A percentile compares a stretch with the other conserved stretches of the same genome.
Conservation (phyloP, 2,329 filamentous ascomycete species). For the Mycocentrospora acerina region DNA sequence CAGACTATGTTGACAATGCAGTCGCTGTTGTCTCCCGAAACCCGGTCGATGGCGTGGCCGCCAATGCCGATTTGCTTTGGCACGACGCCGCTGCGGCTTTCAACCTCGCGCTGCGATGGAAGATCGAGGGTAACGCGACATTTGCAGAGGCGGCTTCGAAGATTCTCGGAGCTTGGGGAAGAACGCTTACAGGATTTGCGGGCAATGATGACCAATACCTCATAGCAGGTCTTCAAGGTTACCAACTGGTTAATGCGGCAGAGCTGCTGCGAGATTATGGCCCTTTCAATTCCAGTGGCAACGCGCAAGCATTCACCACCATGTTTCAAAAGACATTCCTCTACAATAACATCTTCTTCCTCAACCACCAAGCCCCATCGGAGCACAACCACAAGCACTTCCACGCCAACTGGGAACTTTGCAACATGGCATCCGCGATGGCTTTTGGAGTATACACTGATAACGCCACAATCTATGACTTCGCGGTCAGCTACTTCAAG, state of each 20-base stretch:
- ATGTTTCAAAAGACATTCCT: conserved; percentile 37
- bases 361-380: conserved; percentile 40
- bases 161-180: conserved; percentile 45
- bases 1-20: conserved; percentile 1
- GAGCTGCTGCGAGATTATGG: conserved; percentile 49
- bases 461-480: conserved; percentile 45
- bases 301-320: conserved; percentile 1
- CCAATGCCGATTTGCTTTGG: conserved; percentile 5
- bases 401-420: conserved; percentile 51
- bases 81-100: conserved; percentile 46
- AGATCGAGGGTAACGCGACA: conserved; percentile 39
- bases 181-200: too few relatives aligned
- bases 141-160: conserved; percentile 42
- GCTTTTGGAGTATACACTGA: conserved; percentile 49
- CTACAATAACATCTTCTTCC: conserved; percentile 43
- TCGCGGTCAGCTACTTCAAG: conserved; percentile 46
- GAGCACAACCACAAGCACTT: conserved; percentile 42
- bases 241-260: conserved; percentile 51
- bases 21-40: conserved; percentile 3
- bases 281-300: conserved; percentile 2
- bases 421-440: conserved; percentile 46
- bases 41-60: not conserved
- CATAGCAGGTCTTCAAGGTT: conserved; percentile 48
- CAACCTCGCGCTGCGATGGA: conserved; percentile 45
- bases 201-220: conserved; percentile 34